Evolutionary conservation across 2,329 filamentous ascomycete genomes (phyloP).

Genomic region (Botrytis deweyae): DNA sequence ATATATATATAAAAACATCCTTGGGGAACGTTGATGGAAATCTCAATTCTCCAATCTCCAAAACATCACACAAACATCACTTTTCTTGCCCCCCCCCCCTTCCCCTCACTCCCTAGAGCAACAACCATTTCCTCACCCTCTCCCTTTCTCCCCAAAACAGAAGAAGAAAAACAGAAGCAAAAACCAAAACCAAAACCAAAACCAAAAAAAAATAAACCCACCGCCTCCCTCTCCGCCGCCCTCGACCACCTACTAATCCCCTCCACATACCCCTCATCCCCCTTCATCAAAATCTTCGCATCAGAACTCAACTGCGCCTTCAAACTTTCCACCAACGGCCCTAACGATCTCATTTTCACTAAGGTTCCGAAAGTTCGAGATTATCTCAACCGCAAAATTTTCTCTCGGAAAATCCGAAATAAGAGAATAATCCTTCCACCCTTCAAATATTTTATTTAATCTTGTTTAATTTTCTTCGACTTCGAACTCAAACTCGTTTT

Average conservation of each 20-base stretch:
- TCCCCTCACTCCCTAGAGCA: neutral
- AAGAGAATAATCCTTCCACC: neutral
- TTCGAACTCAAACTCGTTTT: too few species aligned
- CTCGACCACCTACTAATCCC: conserved; percentile 31
- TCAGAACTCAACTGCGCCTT: conserved; percentile 15
- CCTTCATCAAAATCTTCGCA: conserved; percentile 24
- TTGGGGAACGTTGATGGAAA: neutral
- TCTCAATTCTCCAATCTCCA: neutral
- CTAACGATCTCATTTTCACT: neutral
- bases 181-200: too few species aligned
- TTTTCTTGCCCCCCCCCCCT: neutral
- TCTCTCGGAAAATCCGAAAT: neutral
- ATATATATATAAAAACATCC: neutral
- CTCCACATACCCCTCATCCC: conserved; percentile 25
- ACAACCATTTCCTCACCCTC: neutral
- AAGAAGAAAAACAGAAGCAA: too few species aligned
- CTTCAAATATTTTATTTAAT: neutral
- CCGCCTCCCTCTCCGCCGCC: conserved; percentile 30
- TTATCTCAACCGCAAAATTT: neutral
- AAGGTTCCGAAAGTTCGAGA: too few species aligned
- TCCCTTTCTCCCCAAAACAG: neutral
- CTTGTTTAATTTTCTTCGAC: too few species aligned
- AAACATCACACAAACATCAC: neutral
- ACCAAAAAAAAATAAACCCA: conserved; percentile 18
- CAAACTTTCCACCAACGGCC: conserved; percentile 8